These are phyloP conservation scores for Potentilla sterilis DNA, from an alignment of 306 rosid species.

Conservation along the genomic window DNA sequence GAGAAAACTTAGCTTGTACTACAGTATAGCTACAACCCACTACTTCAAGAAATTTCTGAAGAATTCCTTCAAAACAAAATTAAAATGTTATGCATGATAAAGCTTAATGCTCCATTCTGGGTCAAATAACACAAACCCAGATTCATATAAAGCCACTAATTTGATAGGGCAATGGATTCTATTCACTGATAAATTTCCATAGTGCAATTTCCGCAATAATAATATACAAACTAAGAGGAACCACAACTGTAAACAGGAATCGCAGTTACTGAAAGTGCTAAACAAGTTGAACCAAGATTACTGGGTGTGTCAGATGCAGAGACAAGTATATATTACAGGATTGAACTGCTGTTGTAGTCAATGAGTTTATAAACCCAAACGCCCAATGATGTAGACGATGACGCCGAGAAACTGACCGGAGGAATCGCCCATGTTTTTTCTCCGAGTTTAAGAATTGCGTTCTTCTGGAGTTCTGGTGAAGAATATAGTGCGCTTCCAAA, in stretches of 20 bases:
- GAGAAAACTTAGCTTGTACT: background rate
- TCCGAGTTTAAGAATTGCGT: conserved; percentile 1
- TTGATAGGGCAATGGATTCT: background rate
- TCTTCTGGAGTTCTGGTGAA: conserved; percentile 14
- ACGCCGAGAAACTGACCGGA: background rate
- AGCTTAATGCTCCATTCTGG: background rate
- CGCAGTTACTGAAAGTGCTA: background rate
- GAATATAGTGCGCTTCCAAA: background rate
- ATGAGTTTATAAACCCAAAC: background rate
- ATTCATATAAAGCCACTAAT: background rate
- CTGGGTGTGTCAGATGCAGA: too few species aligned
- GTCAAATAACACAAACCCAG: background rate
- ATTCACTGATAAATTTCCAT: background rate
- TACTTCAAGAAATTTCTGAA: background rate
- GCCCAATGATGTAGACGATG: background rate
- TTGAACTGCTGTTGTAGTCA: background rate
- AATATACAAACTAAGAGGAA: background rate
- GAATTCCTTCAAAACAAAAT: background rate
- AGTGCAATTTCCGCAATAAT: background rate
- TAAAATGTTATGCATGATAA: background rate
- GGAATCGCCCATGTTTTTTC: background rate
- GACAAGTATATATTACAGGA: background rate
- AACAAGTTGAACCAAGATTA: background rate
- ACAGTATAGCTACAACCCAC: background rate
- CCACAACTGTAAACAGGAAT: background rate